These are phyloP conservation scores for Osmanthus fragrans DNA, from an alignment of 257 asterid genomes.

Conservation along the genomic window DNA sequence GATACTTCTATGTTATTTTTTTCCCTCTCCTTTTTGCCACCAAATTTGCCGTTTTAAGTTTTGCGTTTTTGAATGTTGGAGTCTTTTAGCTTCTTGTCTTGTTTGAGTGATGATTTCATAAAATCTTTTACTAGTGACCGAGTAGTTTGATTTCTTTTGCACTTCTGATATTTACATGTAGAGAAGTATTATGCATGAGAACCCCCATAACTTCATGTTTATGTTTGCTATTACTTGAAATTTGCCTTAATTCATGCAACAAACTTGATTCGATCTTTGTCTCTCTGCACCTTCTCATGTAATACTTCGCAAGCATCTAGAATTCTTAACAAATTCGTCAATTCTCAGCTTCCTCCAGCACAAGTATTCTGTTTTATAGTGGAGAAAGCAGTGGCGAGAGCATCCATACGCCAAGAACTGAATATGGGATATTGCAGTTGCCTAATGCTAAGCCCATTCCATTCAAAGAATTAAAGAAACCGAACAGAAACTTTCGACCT, in stretches of 20 bases:
- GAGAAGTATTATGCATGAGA: not conserved
- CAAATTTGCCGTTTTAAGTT: too few species aligned
- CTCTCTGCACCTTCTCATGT: not conserved
- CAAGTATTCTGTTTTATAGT: not conserved
- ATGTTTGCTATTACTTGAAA: not conserved
- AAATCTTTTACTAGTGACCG: too few species aligned
- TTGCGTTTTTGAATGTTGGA: too few species aligned
- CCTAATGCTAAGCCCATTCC: not conserved
- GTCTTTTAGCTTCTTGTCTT: too few species aligned
- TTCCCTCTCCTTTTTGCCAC: too few species aligned
- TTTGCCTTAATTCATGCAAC: not conserved
- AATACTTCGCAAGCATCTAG: not conserved
- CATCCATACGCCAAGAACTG: slow-evolving; percentile 9
- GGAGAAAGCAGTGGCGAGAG: not conserved
- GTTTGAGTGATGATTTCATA: too few species aligned
- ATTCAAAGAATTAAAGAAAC: slow-evolving; percentile 19
- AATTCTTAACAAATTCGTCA: not conserved
- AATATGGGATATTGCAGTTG: not conserved
- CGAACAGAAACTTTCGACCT: slow-evolving; percentile 12
- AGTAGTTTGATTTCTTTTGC: too few species aligned
- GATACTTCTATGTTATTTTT: too few species aligned
- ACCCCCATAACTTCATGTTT: not conserved
- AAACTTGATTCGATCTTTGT: too few species aligned
- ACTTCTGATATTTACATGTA: too few species aligned
- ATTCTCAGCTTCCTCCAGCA: slow-evolving; percentile 10